Conservation (phyloP, 1,284 basidiomycete species). For the Acaromyces ingoldii region DNA sequence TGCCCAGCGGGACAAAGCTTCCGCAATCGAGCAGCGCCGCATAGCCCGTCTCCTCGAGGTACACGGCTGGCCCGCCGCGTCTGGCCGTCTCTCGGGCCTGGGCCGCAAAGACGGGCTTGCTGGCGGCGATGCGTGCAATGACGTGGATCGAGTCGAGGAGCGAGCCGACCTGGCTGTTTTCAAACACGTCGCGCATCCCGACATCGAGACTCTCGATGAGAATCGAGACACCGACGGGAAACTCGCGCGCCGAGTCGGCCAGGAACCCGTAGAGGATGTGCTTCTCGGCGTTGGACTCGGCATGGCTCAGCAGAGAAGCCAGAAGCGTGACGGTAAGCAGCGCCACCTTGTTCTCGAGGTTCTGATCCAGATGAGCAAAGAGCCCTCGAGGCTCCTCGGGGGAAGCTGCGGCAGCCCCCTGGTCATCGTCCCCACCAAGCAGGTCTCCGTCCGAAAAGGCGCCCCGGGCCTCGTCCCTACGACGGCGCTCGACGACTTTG, state of each 20-base stretch:
- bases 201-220: conserved; percentile 40
- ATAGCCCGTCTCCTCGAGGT: conserved; percentile 41
- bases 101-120: conserved; percentile 44
- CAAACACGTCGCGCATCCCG: conserved; percentile 37
- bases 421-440: no score
- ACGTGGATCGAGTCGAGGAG: conserved; percentile 41
- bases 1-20: conserved; percentile 28
- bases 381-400: no score
- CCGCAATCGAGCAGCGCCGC: conserved; percentile 41
- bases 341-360: conserved; percentile 39
- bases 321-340: conserved; percentile 39
- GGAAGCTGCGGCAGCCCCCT: no score
- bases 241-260: conserved; percentile 33
- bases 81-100: conserved; percentile 42
- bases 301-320: conserved; percentile 36
- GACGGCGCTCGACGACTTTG: conserved; percentile 23
- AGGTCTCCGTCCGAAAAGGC: no score
- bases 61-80: conserved; percentile 37
- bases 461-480: no score
- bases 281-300: conserved; percentile 33
- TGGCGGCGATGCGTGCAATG: conserved; percentile 37
- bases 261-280: conserved; percentile 40
- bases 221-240: conserved; percentile 45
- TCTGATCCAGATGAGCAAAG: conserved; percentile 27
- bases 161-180: conserved; percentile 38